Evolutionary conservation across 1,284 basidiomycete genomes (phyloP), one percentile per base, ranked within the genome.

Genomic region (Ganoderma lucidum): DNA sequence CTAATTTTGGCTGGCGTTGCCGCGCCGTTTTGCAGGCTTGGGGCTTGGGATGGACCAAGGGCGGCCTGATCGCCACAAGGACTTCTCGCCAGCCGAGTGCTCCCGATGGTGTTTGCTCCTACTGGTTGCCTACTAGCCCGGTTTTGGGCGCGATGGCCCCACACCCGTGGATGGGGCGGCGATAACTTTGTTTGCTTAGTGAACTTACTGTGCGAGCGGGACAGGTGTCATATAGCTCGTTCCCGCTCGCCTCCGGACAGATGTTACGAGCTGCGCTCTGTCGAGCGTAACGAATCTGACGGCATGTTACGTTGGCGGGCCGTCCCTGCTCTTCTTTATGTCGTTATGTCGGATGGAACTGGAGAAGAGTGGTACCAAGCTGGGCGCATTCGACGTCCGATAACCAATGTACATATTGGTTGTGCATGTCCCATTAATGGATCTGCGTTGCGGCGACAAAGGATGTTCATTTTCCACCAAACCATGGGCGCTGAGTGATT

Each of bases 131-230:
- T 56, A 3, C 35, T 35, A 8, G 35, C 35, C 35, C 35, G 35
- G 15, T 15, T 35, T 35, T 32, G 28, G 19, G 53, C 45, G n/a
- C 45, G 17, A 48, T 23, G 45, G 45, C 30, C 30, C 17, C 53
- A 56, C 53, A 15, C 17, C 53, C 6, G 32, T 56, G 30, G 28
- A 17, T 32, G 53, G 30, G 53, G 53, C 53, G 53, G 53, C 53
- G 53, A 32, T 56, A 56, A 35, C 53, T 17, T 17, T 32, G 53
- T 56, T 17, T 19, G 53, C 53, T 56, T 35, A 35, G 17, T 56
- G 53, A 35, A 56, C 30, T 28, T 28, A 51, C 48, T 51, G 48
- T 51, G 48, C 48, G 48, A 51, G 48, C 48, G 48, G 48, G 48
- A 56, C 30, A 56, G 28, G 53, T 56, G 53, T 56, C 53, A 56